phyloP scores from a whole-genome alignment of 495 filamentous ascomycete genomes.

The Podospora bellae-mahoneyi region DNA sequence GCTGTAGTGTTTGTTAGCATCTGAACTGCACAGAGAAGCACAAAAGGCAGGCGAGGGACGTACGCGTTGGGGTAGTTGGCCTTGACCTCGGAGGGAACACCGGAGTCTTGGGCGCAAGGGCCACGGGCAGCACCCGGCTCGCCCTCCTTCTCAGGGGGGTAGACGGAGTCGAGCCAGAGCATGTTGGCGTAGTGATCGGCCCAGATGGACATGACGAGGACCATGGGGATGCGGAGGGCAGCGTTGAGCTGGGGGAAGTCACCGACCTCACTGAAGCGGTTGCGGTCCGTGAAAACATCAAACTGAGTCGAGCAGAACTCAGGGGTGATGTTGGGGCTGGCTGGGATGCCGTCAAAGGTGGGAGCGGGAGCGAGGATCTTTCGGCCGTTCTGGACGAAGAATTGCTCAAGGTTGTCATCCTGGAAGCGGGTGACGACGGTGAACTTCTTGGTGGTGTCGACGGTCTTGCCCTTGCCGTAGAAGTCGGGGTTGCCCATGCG shows the following conservation, averaged over 20 bases:
- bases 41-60: neutral
- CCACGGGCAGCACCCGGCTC: conserved; percentile 67
- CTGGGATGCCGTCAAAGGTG: conserved; percentile 26
- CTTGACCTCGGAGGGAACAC: conserved; percentile 60
- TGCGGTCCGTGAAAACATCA: conserved; percentile 44
- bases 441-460: conserved; percentile 64
- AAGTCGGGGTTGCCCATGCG: conserved; percentile 61
- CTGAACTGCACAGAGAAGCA: neutral
- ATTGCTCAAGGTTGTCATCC: conserved; percentile 58
- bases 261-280: conserved; percentile 59
- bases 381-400: conserved; percentile 67
- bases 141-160: conserved; percentile 54
- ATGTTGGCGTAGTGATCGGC: conserved; percentile 76
- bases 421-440: conserved; percentile 72
- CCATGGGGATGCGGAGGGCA: conserved; percentile 60
- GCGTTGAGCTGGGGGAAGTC: conserved; percentile 57
- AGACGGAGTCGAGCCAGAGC: conserved; percentile 79
- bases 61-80: conserved; percentile 36
- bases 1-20: conserved; percentile 34
- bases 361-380: conserved; percentile 57
- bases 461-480: conserved; percentile 58
- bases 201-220: conserved; percentile 75
- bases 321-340: conserved; percentile 41
- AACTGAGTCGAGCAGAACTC: conserved; percentile 31
- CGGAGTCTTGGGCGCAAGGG: conserved; percentile 57